Conservation (phyloP, 2,329 filamentous ascomycete genomes). For the Furcasterigmium sp. region DNA sequence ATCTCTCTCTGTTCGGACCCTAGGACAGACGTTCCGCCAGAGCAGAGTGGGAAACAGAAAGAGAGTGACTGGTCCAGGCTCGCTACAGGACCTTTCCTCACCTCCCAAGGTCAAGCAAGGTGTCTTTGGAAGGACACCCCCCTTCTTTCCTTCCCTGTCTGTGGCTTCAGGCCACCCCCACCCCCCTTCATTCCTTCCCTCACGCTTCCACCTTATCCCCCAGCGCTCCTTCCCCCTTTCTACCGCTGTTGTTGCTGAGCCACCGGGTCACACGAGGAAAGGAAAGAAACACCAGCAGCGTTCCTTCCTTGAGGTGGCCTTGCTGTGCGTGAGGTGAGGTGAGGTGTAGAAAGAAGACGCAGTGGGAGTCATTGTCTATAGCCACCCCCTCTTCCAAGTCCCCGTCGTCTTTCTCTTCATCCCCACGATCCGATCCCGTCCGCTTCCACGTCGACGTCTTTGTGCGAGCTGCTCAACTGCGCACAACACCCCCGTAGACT, state of each 20-base stretch:
- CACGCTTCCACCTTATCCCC: not conserved
- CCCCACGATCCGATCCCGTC: slow-evolving; percentile 2
- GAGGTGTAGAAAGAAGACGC: not conserved
- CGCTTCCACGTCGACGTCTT: not conserved
- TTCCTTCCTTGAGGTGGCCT: not conserved
- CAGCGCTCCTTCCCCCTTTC: no score
- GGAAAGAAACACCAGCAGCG: not conserved
- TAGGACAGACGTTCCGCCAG: slow-evolving; percentile 1
- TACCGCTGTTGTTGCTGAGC: not conserved
- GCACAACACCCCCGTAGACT: no score
- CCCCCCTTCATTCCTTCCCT: not conserved
- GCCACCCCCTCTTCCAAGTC: not conserved
- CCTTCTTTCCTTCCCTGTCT: not conserved
- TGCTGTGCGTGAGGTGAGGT: not conserved
- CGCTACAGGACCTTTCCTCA: no score
- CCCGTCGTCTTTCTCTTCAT: not conserved
- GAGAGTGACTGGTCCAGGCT: no score
- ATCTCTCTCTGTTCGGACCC: not conserved
- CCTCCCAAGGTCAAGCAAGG: not conserved
- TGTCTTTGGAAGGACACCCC: not conserved
- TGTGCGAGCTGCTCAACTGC: not conserved
- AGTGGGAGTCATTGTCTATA: no score
- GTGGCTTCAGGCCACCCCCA: not conserved
- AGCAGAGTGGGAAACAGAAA: no score
- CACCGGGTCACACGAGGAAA: not conserved